Conservation (phyloP, 202 grass and related monocot species). For the Carex arenaria region DNA sequence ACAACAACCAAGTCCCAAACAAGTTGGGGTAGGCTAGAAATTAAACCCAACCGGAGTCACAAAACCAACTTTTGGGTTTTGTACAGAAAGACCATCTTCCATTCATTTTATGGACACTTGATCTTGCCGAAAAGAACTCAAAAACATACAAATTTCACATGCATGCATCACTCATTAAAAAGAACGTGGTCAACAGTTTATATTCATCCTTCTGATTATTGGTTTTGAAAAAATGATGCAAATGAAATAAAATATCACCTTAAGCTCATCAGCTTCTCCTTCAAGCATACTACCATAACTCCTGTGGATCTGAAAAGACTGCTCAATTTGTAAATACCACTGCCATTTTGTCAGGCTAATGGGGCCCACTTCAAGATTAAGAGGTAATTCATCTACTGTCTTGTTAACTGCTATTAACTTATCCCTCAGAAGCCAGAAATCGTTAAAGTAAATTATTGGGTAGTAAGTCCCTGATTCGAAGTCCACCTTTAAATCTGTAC, state of each 20-base stretch:
- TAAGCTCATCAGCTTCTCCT: conserved; percentile 95
- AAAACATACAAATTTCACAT: not conserved
- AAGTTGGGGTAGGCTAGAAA: too few species aligned
- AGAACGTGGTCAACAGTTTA: not conserved
- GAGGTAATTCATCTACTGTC: conserved; percentile 61
- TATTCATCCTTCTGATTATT: not conserved
- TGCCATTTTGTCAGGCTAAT: conserved; percentile 98
- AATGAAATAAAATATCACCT: conserved; percentile 40
- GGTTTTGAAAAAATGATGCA: not conserved
- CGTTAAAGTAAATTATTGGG: conserved; percentile 89
- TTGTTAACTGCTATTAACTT: conserved; percentile 84
- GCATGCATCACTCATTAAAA: not conserved
- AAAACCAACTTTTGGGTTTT: not conserved
- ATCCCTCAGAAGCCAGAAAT: conserved; percentile 98
- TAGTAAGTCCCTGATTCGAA: conserved; percentile 58
- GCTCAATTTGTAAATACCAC: conserved; percentile 93
- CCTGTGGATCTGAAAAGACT: conserved; percentile 90
- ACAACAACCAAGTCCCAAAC: too few species aligned
- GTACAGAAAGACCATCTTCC: not conserved
- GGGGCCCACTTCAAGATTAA: conserved; percentile 82
- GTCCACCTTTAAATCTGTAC: conserved; percentile 80
- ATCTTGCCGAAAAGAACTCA: not conserved
- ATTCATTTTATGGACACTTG: not conserved
- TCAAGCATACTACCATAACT: conserved; percentile 99
- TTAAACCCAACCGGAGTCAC: too few species aligned